Percentiles rank a stretch among this genome's conserved stretches.
Evolutionary conservation across 805 yeast species (phyloP).

Genomic region (Saccharomycopsis synnaedendra): DNA sequence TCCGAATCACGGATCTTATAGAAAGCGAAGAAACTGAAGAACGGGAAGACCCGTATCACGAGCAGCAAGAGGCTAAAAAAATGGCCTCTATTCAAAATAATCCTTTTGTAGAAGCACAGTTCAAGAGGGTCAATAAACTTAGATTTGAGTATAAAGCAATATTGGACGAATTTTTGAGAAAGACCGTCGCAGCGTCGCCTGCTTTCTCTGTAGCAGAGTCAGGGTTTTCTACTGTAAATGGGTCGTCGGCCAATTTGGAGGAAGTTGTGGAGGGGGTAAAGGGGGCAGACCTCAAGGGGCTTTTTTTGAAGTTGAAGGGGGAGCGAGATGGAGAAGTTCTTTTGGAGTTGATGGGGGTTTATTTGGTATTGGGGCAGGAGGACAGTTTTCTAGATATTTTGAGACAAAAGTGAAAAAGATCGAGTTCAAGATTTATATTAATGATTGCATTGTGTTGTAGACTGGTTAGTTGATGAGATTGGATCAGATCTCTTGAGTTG

Average conservation of each 20-base stretch:
- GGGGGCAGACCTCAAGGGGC: neutral
- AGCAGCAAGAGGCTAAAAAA: neutral
- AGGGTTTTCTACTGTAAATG: neutral
- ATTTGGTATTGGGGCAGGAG: constrained; percentile 10
- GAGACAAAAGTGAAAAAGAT: neutral
- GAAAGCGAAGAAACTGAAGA: constrained; percentile 6
- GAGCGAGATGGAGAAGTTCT: neutral
- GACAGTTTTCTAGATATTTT: constrained; percentile 4
- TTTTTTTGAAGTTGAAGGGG: neutral
- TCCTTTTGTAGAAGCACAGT: constrained; percentile 7
- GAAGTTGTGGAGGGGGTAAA: neutral
- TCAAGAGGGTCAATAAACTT: constrained; percentile 8
- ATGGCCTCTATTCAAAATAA: neutral
- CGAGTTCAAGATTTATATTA: neutral
- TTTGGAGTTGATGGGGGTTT: constrained; percentile 9
- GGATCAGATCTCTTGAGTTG: too few species aligned
- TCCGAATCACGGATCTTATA: constrained; percentile 6
- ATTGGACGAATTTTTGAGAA: constrained; percentile 5
- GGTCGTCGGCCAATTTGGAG: neutral
- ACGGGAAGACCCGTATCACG: neutral
- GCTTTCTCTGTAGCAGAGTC: neutral
- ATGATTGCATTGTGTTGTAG: too few species aligned
- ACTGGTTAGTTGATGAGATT: too few species aligned
- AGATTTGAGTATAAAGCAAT: constrained; percentile 12
- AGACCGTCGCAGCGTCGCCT: neutral